Percentiles rank a stretch among this genome's conserved stretches.
Conservation (phyloP, 805 yeast species). For the Ogataea degrootiae region DNA sequence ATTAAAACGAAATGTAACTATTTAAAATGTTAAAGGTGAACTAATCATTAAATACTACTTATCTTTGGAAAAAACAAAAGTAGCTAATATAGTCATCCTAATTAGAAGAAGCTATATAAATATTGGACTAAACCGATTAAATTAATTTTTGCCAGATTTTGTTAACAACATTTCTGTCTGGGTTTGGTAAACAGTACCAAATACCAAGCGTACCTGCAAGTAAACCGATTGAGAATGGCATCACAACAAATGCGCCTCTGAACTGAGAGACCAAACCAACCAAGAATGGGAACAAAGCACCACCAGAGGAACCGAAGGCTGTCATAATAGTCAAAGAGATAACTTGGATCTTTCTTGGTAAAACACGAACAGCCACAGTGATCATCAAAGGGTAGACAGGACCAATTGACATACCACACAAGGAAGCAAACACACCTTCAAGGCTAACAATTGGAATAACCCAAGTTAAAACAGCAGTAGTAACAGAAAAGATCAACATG, state of each 20-base stretch:
- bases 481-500: constrained; percentile 31
- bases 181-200: constrained; percentile 43
- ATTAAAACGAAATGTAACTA: too few species aligned
- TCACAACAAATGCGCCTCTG: constrained; percentile 43
- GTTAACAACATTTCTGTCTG: constrained; percentile 30
- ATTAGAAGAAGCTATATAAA: background rate
- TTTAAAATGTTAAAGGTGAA: too few species aligned
- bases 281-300: constrained; percentile 50
- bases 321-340: constrained; percentile 47
- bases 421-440: constrained; percentile 43
- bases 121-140: background rate
- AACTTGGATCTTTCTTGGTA: constrained; percentile 49
- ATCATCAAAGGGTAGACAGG: constrained; percentile 59
- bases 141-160: constrained; percentile 10
- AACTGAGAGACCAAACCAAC: constrained; percentile 45
- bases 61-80: too few species aligned
- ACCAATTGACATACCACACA: constrained; percentile 59
- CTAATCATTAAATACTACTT: too few species aligned
- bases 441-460: constrained; percentile 37
- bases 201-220: constrained; percentile 29
- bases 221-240: constrained; percentile 42
- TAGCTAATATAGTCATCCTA: too few species aligned
- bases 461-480: constrained; percentile 44
- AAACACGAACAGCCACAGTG: constrained; percentile 36
- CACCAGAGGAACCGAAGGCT: constrained; percentile 55